phyloP scores from a whole-genome alignment of 768 basidiomycete genomes.

The Lepiota brunneoincarnata region DNA sequence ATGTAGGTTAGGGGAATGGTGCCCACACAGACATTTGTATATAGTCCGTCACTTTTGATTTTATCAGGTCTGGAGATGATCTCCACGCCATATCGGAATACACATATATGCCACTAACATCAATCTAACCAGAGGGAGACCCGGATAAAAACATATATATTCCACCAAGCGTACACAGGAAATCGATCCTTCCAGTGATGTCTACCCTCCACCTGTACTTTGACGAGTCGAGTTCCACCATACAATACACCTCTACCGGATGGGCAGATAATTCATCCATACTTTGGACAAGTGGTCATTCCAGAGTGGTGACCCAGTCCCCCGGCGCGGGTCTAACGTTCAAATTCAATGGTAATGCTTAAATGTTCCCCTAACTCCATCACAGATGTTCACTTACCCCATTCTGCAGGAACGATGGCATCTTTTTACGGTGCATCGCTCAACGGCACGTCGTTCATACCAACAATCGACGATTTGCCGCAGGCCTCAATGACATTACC shows the following conservation, averaged over 20 bases:
- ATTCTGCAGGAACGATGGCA: neutral
- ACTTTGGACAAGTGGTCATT: slow-evolving; percentile 3
- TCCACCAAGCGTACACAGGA: neutral
- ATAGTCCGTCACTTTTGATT: neutral
- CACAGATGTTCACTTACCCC: neutral
- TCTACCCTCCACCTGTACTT: slow-evolving; percentile 3
- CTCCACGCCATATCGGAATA: neutral
- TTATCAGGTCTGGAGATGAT: neutral
- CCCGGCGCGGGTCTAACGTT: slow-evolving; percentile 1
- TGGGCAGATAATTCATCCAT: slow-evolving; percentile 8
- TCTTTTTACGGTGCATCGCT: slow-evolving; percentile 2
- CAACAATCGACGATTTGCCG: neutral
- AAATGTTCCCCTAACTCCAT: too few species aligned
- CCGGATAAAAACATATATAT: neutral
- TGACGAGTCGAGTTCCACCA: neutral
- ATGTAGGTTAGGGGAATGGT: too few species aligned
- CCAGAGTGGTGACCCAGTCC: neutral
- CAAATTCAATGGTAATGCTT: slow-evolving; percentile 2
- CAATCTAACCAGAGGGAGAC: neutral
- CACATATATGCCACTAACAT: neutral
- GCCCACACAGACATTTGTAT: too few species aligned
- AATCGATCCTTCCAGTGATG: neutral
- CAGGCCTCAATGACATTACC: neutral
- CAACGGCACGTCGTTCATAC: slow-evolving; percentile 1
- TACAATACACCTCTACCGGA: slow-evolving; percentile 4